Evolutionary conservation across 371 early-diverging fungal species (phyloP), one percentile per base, ranked within the genome.

Genomic region (Capillidium heterosporum): DNA sequence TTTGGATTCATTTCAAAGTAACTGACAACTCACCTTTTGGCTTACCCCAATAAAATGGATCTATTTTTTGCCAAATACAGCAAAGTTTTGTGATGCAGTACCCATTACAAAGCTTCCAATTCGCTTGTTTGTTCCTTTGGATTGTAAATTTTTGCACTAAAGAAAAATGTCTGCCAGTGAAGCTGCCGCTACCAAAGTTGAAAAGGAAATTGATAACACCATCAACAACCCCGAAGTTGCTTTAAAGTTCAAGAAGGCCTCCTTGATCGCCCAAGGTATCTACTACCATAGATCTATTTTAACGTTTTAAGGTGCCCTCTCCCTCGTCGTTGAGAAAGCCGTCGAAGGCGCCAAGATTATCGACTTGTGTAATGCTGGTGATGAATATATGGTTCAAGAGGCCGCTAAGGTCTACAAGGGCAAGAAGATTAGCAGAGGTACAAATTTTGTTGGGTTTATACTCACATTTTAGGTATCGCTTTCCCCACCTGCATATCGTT

Each of bases 161-260:
- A 7, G 7, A 35, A 35, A 35, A 35, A 35, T 35, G 35, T 35
- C 35, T 35, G 35, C 35, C 4, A 4, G 7, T 13, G 35, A 35
- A 35, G 35, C 35, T 35, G 35, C 35, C 13, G 13, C 35, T 35
- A 4, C 35, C 4, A 35, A 35, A 35, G 35, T 35, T 35, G 35
- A 35, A 13, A 35, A 35, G 35, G 35, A 31, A n/a, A 39, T 53
- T 24, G 41, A 32, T 53, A 55, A 39, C 24, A 29, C 21, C 59
- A 68, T 75, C 54, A 65, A 66, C 43, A 74, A 83, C 74, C 62
- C 74, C 55, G 71, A 71, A 55, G 88, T 91, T 41, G 71, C 87
- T 62, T 75, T 74, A 61, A 90, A 90, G 75, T 94, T 91, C 75
- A 84, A 82, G 73, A 77, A 81, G 41, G 90, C 91, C 26, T 86